Conservation (phyloP, 495 filamentous ascomycete genomes). For the Symbiotaphrina buchneri region DNA sequence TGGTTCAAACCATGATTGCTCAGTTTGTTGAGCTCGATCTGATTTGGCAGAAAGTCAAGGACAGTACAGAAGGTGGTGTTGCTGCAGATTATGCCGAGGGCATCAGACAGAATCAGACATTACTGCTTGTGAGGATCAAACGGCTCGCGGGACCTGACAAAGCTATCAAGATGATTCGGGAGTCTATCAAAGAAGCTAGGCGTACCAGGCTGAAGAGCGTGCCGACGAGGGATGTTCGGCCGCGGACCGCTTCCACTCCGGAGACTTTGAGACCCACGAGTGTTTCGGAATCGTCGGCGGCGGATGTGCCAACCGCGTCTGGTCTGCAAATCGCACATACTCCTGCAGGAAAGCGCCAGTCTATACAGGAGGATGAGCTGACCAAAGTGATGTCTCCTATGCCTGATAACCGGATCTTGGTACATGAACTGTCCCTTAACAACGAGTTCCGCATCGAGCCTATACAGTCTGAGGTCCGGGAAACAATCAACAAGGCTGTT, state of each 20-base stretch:
- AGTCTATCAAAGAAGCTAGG: slow-evolving; percentile 62
- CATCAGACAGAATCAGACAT: slow-evolving; percentile 79
- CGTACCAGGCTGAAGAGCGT: slow-evolving; percentile 47
- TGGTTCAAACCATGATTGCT: slow-evolving; percentile 87
- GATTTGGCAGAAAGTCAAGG: slow-evolving; percentile 92
- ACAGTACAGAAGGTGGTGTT: slow-evolving; percentile 65
- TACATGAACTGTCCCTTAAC: slow-evolving; percentile 85
- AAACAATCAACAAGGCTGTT: slow-evolving; percentile 36
- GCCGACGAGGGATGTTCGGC: slow-evolving; percentile 44
- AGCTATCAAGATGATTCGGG: slow-evolving; percentile 61
- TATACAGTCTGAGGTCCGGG: slow-evolving; percentile 17
- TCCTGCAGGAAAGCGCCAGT: slow-evolving; percentile 1
- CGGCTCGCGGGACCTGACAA: slow-evolving; percentile 65
- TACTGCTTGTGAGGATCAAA: slow-evolving; percentile 73
- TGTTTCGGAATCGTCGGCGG: neutral
- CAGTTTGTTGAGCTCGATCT: slow-evolving; percentile 90
- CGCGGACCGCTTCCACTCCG: slow-evolving; percentile 24
- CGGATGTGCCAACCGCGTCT: neutral
- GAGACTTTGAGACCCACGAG: too few species aligned
- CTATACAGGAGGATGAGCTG: slow-evolving; percentile 8
- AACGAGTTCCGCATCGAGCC: slow-evolving; percentile 47
- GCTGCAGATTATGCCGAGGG: slow-evolving; percentile 79
- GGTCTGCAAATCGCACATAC: neutral
- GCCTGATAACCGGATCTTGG: slow-evolving; percentile 63
- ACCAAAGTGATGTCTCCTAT: slow-evolving; percentile 34